Percentiles rank a stretch among this genome's conserved stretches.
These are phyloP conservation scores for Dryadomyces sulphureus DNA, from an alignment of 2,329 filamentous ascomycete genomes.

Conservation along the genomic window DNA sequence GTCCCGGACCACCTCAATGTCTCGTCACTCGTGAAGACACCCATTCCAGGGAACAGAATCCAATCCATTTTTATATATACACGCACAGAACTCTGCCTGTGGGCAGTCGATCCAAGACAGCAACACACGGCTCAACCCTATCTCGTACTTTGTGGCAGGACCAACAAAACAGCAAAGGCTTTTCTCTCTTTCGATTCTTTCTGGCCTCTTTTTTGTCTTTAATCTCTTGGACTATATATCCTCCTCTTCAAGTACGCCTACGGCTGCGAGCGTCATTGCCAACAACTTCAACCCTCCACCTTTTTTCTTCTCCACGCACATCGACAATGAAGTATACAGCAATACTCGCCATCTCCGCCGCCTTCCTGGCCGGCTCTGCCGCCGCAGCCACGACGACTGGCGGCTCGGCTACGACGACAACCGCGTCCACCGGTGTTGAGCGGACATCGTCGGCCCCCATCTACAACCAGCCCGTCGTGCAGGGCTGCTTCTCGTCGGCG, in stretches of 20 bases:
- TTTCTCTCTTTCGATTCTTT: background rate
- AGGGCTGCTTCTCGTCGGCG: slow-evolving; percentile 34
- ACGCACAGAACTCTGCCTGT: no score
- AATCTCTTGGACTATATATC: background rate
- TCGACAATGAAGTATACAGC: slow-evolving; percentile 7
- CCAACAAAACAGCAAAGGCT: background rate
- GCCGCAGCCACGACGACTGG: slow-evolving; percentile 4
- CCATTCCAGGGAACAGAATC: background rate
- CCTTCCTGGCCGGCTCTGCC: slow-evolving; percentile 6
- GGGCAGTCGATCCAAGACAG: background rate
- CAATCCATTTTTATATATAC: background rate
- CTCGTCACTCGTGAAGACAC: slow-evolving; percentile 4
- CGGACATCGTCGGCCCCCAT: slow-evolving; percentile 22
- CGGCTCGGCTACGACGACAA: slow-evolving; percentile 4
- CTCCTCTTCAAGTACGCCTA: no score
- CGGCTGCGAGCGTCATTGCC: no score
- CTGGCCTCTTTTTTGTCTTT: background rate
- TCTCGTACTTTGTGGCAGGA: slow-evolving; percentile 2
- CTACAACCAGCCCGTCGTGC: slow-evolving; percentile 23
- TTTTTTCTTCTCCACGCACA: background rate
- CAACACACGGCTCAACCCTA: background rate
- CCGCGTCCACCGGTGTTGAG: slow-evolving; percentile 17
- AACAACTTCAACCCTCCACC: background rate
- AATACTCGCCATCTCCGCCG: slow-evolving; percentile 10
- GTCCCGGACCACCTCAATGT: slow-evolving; percentile 3